Percentiles rank a stretch among this genome's conserved stretches.
Evolutionary conservation across 192 early-diverging fungal genomes (phyloP).

Genomic region (Backusella psychrophila): DNA sequence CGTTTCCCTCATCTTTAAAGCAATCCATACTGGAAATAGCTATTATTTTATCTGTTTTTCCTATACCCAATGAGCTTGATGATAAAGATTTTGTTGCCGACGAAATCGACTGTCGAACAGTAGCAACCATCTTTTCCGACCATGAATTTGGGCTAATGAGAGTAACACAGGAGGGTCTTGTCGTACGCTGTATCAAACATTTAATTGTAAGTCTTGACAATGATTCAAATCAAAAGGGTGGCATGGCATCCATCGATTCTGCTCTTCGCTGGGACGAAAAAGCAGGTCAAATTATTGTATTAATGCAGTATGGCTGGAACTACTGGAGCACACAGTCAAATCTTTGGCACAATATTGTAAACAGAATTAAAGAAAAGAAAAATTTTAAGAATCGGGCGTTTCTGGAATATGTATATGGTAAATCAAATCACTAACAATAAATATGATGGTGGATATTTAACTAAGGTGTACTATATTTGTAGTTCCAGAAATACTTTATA

Average conservation of each 20-base stretch:
- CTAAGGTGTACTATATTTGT: background rate
- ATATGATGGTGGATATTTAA: background rate
- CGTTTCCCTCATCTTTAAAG: conserved; percentile 3
- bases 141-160: conserved; percentile 35
- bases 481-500: conserved; percentile 31
- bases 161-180: conserved; percentile 26
- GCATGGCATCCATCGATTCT: conserved; percentile 31
- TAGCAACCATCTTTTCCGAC: conserved; percentile 19
- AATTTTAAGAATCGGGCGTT: conserved; percentile 31
- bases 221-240: conserved; percentile 15
- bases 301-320: conserved; percentile 39
- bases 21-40: conserved; percentile 37
- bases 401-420: conserved; percentile 34
- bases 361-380: conserved; percentile 31
- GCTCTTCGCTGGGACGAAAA: conserved; percentile 38
- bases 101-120: conserved; percentile 28
- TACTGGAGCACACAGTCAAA: conserved; percentile 31
- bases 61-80: conserved; percentile 18
- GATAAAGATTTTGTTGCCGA: conserved; percentile 29
- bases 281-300: conserved; percentile 27
- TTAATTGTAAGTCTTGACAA: conserved; percentile 33
- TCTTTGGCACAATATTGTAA: conserved; percentile 28
- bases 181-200: conserved; percentile 36
- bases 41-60: conserved; percentile 36
- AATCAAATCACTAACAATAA: background rate